Evolutionary conservation across 1,284 basidiomycete species (phyloP).

Genomic region (Ustilago loliicola): DNA sequence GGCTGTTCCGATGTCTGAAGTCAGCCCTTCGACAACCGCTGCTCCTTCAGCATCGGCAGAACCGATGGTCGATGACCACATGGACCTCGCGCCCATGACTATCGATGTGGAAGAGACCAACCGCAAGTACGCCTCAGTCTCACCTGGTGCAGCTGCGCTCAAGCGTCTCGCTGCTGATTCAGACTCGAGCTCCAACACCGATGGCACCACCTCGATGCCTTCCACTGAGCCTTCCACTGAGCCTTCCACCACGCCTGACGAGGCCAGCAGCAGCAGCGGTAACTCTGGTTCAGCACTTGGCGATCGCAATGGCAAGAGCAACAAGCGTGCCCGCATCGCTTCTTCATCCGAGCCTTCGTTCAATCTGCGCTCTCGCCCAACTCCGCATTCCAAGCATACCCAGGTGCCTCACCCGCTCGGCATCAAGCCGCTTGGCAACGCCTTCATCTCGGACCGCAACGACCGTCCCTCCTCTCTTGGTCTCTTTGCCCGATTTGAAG

Average conservation of each 20-base stretch:
- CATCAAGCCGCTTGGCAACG: slow-evolving; percentile 63
- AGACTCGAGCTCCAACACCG: slow-evolving; percentile 37
- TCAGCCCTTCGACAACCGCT: not conserved
- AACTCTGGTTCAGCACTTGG: slow-evolving; percentile 11
- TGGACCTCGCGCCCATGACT: slow-evolving; percentile 24
- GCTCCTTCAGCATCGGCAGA: not conserved
- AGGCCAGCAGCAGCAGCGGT: slow-evolving; percentile 26
- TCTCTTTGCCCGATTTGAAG: slow-evolving; percentile 48
- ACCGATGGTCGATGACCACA: slow-evolving; percentile 1
- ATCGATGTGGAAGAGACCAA: slow-evolving; percentile 48
- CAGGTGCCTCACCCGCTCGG: slow-evolving; percentile 61
- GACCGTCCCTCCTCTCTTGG: slow-evolving; percentile 55
- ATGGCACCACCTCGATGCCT: slow-evolving; percentile 35
- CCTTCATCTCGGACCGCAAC: slow-evolving; percentile 52
- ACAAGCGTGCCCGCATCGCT: slow-evolving; percentile 28
- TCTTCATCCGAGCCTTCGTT: slow-evolving; percentile 23
- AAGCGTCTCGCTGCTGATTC: slow-evolving; percentile 45
- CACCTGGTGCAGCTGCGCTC: slow-evolving; percentile 27
- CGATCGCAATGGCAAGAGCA: slow-evolving; percentile 1
- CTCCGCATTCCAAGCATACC: slow-evolving; percentile 15
- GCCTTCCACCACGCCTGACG: slow-evolving; percentile 44
- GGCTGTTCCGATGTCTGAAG: not conserved
- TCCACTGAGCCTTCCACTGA: slow-evolving; percentile 48
- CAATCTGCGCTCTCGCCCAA: not conserved
- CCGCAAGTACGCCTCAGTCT: slow-evolving; percentile 33